These are phyloP conservation scores for Nicotiana otophora DNA, from an alignment of 257 asterid species.

Conservation along the genomic window DNA sequence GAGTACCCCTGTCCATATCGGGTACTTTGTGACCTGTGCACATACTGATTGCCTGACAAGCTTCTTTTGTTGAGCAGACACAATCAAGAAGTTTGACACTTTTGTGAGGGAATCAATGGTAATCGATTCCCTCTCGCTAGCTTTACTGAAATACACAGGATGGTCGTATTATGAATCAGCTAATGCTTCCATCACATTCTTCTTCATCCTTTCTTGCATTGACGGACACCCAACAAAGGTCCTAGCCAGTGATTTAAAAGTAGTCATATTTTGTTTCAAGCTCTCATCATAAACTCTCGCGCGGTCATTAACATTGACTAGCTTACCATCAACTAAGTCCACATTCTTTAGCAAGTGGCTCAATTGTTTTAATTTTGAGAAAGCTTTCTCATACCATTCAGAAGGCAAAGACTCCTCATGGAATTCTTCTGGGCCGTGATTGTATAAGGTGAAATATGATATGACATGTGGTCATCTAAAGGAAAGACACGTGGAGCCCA, in stretches of 20 bases:
- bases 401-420: no score
- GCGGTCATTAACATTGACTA: no score
- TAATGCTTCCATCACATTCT: conserved; percentile 31
- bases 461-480: no score
- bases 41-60: conserved; percentile 52
- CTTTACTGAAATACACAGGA: conserved; percentile 30
- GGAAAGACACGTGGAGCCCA: no score
- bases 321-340: no score
- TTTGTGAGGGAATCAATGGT: background rate
- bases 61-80: conserved; percentile 71
- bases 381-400: no score
- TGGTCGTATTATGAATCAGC: conserved; percentile 8
- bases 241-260: conserved; percentile 52
- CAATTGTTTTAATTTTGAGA: no score
- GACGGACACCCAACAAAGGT: conserved; percentile 48
- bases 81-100: conserved; percentile 48
- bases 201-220: conserved; percentile 41
- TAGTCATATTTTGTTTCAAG: conserved; percentile 46
- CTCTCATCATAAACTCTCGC: conserved; percentile 45
- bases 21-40: conserved; percentile 67
- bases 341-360: no score
- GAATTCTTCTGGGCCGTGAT: no score
- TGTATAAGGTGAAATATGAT: no score
- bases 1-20: conserved; percentile 10
- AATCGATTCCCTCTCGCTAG: background rate